Evolutionary conservation across 2,329 filamentous ascomycete species (phyloP).

Genomic region (Aspergillus amoenus): DNA sequence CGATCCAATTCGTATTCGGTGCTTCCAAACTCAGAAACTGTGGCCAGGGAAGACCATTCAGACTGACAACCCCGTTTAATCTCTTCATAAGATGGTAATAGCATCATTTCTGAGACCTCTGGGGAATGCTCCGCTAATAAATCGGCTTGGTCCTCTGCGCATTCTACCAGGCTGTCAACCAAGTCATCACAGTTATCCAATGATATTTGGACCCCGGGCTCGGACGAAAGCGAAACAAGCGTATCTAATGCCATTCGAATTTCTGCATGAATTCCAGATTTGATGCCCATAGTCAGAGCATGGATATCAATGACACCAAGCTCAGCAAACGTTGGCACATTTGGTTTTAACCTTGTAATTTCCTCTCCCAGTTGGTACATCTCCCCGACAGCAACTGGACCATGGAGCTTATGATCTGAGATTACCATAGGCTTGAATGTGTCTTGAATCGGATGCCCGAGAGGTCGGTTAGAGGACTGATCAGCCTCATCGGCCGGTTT

Average conservation of each 20-base stretch:
- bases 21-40: slow-evolving; percentile 72
- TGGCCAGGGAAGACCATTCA: slow-evolving; percentile 71
- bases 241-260: slow-evolving; percentile 88
- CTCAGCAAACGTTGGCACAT: slow-evolving; percentile 71
- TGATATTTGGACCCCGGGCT: slow-evolving; percentile 62
- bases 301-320: slow-evolving; percentile 88
- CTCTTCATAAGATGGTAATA: slow-evolving; percentile 83
- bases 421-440: slow-evolving; percentile 49
- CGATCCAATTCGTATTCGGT: slow-evolving; percentile 78
- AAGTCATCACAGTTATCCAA: slow-evolving; percentile 81
- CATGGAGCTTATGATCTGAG: slow-evolving; percentile 58
- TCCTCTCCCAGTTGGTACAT: slow-evolving; percentile 65
- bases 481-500: slow-evolving; percentile 33
- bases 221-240: slow-evolving; percentile 69
- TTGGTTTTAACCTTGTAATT: slow-evolving; percentile 68
- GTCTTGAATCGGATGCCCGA: slow-evolving; percentile 42
- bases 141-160: slow-evolving; percentile 84
- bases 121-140: slow-evolving; percentile 78
- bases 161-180: slow-evolving; percentile 83
- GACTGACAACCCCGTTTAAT: slow-evolving; percentile 73
- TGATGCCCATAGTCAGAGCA: slow-evolving; percentile 82
- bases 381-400: slow-evolving; percentile 69
- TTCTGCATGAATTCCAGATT: slow-evolving; percentile 85
- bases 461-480: slow-evolving; percentile 30
- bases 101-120: slow-evolving; percentile 83